A percentile compares a stretch with the other conserved stretches of the same genome.
phyloP scores from a whole-genome alignment of 2,329 filamentous ascomycete genomes.

The Neofusicoccum kwambonambiense region DNA sequence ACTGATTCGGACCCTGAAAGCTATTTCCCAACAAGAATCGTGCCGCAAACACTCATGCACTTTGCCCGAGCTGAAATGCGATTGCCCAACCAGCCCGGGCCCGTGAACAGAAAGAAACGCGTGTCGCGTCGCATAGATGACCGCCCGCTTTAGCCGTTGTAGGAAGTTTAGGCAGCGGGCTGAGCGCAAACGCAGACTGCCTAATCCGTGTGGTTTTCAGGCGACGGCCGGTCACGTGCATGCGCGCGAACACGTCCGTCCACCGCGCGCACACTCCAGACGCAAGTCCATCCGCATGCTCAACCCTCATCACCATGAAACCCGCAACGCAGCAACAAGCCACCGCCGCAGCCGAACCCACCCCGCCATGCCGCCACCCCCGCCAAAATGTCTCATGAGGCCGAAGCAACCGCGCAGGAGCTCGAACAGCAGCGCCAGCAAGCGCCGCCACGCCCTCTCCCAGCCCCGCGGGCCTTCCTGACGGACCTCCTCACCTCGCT shows the following conservation, averaged over 20 bases:
- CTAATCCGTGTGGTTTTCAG: background rate
- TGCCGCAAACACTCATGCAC: background rate
- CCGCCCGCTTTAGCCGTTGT: background rate
- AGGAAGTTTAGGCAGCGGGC: background rate
- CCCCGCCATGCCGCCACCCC: constrained; percentile 5
- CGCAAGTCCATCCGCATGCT: background rate
- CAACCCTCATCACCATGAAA: constrained; percentile 5
- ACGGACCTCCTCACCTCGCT: constrained; percentile 34
- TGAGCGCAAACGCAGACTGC: background rate
- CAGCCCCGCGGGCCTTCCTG: constrained; percentile 32
- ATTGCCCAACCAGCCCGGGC: background rate
- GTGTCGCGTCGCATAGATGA: background rate
- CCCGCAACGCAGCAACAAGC: constrained; percentile 6
- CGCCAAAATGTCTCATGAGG: constrained; percentile 3
- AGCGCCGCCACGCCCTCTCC: constrained; percentile 9
- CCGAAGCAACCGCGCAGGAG: background rate
- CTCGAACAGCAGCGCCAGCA: background rate
- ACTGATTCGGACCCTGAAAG: background rate
- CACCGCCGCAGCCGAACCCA: background rate
- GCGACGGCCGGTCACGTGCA: background rate
- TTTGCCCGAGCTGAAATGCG: background rate
- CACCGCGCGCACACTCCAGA: background rate
- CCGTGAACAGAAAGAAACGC: background rate
- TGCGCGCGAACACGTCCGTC: background rate
- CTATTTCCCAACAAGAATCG: background rate